Percentiles rank a stretch among this genome's conserved stretches.
Evolutionary conservation across 2,329 filamentous ascomycete species (phyloP).

Genomic region (Gnomoniopsis sp.): DNA sequence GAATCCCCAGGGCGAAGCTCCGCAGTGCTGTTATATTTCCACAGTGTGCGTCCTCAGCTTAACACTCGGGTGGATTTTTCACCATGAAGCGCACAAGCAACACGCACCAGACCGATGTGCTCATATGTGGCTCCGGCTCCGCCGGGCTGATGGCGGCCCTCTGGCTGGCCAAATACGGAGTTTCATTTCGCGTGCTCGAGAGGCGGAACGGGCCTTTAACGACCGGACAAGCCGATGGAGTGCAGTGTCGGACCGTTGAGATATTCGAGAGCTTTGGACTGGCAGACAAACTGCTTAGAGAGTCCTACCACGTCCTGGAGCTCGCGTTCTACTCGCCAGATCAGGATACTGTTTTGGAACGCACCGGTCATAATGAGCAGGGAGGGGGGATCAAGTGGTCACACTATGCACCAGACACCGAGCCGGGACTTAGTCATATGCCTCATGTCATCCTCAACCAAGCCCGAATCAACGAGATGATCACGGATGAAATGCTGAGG

Average conservation of each 20-base stretch:
- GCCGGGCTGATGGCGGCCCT: slow-evolving; percentile 59
- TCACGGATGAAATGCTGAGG: slow-evolving; percentile 49
- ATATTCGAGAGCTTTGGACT: slow-evolving; percentile 59
- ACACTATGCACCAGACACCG: slow-evolving; percentile 49
- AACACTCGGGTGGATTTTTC: neutral
- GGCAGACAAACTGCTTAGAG: slow-evolving; percentile 49
- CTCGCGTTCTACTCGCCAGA: slow-evolving; percentile 52
- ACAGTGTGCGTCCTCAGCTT: slow-evolving; percentile 40
- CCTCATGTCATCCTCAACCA: slow-evolving; percentile 57
- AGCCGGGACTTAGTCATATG: slow-evolving; percentile 48
- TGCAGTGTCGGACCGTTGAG: slow-evolving; percentile 59
- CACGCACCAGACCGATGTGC: slow-evolving; percentile 39
- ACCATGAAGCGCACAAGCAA: neutral
- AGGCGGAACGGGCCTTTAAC: slow-evolving; percentile 49
- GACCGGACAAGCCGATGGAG: slow-evolving; percentile 61
- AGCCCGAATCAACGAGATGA: slow-evolving; percentile 49
- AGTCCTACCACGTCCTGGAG: slow-evolving; percentile 57
- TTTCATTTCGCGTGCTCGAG: slow-evolving; percentile 57
- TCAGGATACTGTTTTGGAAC: slow-evolving; percentile 1
- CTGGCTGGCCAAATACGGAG: slow-evolving; percentile 57
- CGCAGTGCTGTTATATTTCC: neutral
- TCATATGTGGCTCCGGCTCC: slow-evolving; percentile 60
- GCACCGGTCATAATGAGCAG: neutral
- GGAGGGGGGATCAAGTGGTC: slow-evolving; percentile 39
- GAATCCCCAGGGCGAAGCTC: neutral